Evolutionary conservation across 176 grass and related monocot genomes (phyloP).

Genomic region (Rhynchospora tenuis): DNA sequence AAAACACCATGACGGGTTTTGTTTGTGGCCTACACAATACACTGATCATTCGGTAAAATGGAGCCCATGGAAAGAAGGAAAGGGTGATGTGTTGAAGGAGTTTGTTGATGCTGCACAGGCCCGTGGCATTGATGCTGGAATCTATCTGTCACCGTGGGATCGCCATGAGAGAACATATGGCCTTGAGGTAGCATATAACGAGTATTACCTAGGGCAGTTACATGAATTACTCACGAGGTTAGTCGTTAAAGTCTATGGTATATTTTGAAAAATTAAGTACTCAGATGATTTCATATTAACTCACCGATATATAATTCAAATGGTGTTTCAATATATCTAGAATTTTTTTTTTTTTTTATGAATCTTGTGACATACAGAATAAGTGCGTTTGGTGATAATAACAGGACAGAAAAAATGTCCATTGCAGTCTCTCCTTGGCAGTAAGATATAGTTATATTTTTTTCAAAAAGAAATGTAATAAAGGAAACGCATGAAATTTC

Average conservation of each 20-base stretch:
- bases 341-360: neutral
- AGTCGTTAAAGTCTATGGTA: neutral
- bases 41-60: slow-evolving; percentile 57
- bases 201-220: slow-evolving; percentile 82
- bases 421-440: neutral
- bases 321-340: neutral
- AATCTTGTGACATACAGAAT: neutral
- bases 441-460: neutral
- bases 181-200: slow-evolving; percentile 61
- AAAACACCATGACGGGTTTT: slow-evolving; percentile 98
- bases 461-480: neutral
- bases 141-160: slow-evolving; percentile 97
- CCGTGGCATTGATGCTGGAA: slow-evolving; percentile 39
- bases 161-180: slow-evolving; percentile 74
- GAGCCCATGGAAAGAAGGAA: slow-evolving; percentile 56
- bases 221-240: slow-evolving; percentile 81
- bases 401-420: neutral
- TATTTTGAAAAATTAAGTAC: neutral
- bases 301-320: neutral
- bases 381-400: neutral
- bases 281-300: neutral
- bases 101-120: slow-evolving; percentile 38
- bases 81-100: slow-evolving; percentile 61
- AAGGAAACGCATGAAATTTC: too few species aligned
- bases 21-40: slow-evolving; percentile 88